Percentiles rank a stretch among this genome's conserved stretches.
phyloP scores from a whole-genome alignment of 352 stramenopile genomes.

The Phytophthora citrophthora region DNA sequence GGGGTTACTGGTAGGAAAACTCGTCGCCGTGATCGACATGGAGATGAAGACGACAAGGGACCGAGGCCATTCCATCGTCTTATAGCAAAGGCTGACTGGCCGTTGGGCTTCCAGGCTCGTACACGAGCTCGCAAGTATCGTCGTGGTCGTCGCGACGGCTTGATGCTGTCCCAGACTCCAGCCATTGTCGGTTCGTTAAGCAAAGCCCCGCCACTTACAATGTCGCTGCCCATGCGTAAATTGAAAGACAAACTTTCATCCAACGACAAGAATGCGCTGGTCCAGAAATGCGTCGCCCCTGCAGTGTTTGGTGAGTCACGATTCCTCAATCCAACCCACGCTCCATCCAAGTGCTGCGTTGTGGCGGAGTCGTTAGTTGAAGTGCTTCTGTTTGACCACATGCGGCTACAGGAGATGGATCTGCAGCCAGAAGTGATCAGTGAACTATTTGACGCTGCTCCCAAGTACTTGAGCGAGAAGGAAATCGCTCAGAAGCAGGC shows the following conservation, averaged over 20 bases:
- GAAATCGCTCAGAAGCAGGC: slow-evolving; percentile 54
- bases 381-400: slow-evolving; percentile 73
- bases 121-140: slow-evolving; percentile 57
- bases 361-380: slow-evolving; percentile 75
- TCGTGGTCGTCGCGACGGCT: slow-evolving; percentile 53
- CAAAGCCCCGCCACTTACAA: background rate
- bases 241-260: slow-evolving; percentile 35
- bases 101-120: slow-evolving; percentile 59
- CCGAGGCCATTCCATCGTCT: slow-evolving; percentile 64
- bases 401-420: slow-evolving; percentile 82
- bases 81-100: slow-evolving; percentile 67
- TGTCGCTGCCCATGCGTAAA: slow-evolving; percentile 21
- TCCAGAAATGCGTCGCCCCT: slow-evolving; percentile 53
- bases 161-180: slow-evolving; percentile 34
- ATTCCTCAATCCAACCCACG: slow-evolving; percentile 57
- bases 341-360: slow-evolving; percentile 64
- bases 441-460: slow-evolving; percentile 54
- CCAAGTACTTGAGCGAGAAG: slow-evolving; percentile 67
- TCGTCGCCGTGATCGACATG: background rate
- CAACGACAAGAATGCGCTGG: slow-evolving; percentile 50
- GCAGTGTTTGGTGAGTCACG: slow-evolving; percentile 70
- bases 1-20: slow-evolving; percentile 1
- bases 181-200: background rate
- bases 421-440: slow-evolving; percentile 59
- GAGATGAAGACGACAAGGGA: slow-evolving; percentile 23